A percentile compares a stretch with the other conserved stretches of the same genome.
These are phyloP conservation scores for Chaetothyriales sp. DNA, from an alignment of 2,329 filamentous ascomycete genomes.

Conservation along the genomic window DNA sequence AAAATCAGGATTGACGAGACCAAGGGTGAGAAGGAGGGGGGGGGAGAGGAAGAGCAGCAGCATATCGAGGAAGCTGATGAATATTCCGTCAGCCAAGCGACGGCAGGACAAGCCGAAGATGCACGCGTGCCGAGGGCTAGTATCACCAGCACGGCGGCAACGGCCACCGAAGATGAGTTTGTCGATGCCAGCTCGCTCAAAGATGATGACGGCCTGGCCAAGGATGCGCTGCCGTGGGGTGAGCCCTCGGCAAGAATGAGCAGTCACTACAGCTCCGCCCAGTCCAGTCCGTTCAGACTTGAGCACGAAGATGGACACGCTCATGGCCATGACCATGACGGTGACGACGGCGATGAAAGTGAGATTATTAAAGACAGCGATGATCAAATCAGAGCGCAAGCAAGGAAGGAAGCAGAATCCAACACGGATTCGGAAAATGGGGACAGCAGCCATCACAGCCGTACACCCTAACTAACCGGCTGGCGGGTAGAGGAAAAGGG, in stretches of 20 bases:
- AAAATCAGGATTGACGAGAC: conserved; percentile 41
- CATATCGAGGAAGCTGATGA: conserved; percentile 2
- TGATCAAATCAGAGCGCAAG: neutral
- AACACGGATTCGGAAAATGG: neutral
- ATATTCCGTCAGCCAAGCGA: neutral
- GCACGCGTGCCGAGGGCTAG: conserved; percentile 2
- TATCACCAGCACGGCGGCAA: conserved; percentile 9
- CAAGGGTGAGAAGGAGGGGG: conserved; percentile 2
- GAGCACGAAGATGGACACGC: neutral
- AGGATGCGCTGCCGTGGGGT: neutral
- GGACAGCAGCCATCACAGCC: neutral
- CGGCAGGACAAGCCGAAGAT: conserved; percentile 4
- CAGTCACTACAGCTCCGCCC: neutral
- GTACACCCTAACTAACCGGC: conserved; percentile 12
- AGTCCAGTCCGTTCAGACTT: neutral
- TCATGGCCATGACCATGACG: neutral
- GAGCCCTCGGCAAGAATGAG: neutral
- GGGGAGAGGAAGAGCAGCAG: neutral
- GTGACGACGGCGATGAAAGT: neutral
- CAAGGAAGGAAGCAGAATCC: neutral
- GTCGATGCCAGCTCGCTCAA: conserved; percentile 13
- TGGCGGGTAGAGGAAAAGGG: conserved; percentile 20
- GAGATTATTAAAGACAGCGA: neutral
- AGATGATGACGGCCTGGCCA: neutral
- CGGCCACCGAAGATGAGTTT: conserved; percentile 10